Evolutionary conservation across 495 filamentous ascomycete species (phyloP).

Genomic region (Recurvomyces mirabilis): DNA sequence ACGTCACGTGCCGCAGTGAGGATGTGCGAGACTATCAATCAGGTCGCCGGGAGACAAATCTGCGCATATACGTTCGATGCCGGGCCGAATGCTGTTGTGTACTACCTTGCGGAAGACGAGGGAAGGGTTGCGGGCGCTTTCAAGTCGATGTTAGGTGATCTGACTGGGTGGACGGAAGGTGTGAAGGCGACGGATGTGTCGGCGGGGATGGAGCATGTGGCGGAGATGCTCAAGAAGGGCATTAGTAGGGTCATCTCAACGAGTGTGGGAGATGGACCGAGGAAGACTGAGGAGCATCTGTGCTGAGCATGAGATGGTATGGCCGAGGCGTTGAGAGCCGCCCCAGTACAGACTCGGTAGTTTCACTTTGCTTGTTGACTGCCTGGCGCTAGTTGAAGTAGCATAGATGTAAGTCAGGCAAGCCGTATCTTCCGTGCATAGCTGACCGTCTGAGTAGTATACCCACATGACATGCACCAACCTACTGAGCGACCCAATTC

Average conservation of each 20-base stretch:
- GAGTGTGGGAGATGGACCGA: conserved; percentile 78
- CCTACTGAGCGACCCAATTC: too few relatives aligned
- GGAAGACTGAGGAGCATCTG: conserved; percentile 64
- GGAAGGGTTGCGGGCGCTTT: conserved; percentile 60
- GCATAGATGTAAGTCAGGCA: too few relatives aligned
- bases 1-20: conserved; percentile 72
- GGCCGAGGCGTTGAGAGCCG: too few relatives aligned
- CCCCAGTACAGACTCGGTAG: too few relatives aligned
- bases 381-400: too few relatives aligned
- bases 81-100: conserved; percentile 92
- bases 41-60: conserved; percentile 50
- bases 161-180: conserved; percentile 38
- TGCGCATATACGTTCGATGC: conserved; percentile 97
- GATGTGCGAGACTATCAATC: conserved; percentile 80
- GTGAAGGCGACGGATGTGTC: conserved; percentile 39
- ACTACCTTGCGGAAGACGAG: conserved; percentile 72
- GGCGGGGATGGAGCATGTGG: conserved; percentile 37
- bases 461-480: too few relatives aligned
- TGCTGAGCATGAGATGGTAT: too few relatives aligned
- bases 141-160: conserved; percentile 38
- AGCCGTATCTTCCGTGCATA: too few relatives aligned
- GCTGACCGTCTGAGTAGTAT: too few relatives aligned
- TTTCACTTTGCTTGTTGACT: too few relatives aligned
- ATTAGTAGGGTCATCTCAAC: conserved; percentile 84
- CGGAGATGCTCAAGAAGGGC: conserved; percentile 55